These are phyloP conservation scores for Elsinoe batatas DNA, from an alignment of 2,329 filamentous ascomycete genomes.

Conservation along the genomic window DNA sequence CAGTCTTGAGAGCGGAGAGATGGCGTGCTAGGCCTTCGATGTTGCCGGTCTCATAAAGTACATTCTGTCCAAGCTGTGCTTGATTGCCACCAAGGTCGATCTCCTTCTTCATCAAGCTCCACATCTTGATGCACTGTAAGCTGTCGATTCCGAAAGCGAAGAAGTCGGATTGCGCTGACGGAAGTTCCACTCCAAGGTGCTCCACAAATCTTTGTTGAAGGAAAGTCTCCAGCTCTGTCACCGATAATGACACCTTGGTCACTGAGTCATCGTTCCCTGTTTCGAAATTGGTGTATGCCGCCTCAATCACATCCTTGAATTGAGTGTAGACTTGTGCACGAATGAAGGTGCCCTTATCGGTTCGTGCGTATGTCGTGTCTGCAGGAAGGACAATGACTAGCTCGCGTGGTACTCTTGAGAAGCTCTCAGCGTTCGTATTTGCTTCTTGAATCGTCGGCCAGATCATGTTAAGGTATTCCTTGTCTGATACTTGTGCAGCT, in stretches of 20 bases:
- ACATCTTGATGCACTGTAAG: slow-evolving; percentile 48
- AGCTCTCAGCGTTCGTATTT: slow-evolving; percentile 43
- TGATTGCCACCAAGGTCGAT: slow-evolving; percentile 39
- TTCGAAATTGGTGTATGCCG: slow-evolving; percentile 31
- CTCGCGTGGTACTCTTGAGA: slow-evolving; percentile 44
- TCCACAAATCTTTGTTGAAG: slow-evolving; percentile 25
- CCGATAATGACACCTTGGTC: slow-evolving; percentile 19
- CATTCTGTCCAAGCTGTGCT: slow-evolving; percentile 40
- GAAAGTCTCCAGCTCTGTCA: slow-evolving; percentile 27
- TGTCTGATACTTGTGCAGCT: slow-evolving; percentile 32
- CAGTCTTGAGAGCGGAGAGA: slow-evolving; percentile 35
- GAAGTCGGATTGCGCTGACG: slow-evolving; percentile 39
- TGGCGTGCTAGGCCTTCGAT: slow-evolving; percentile 37
- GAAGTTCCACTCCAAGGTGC: slow-evolving; percentile 21
- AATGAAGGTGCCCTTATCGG: slow-evolving; percentile 50
- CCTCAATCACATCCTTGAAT: slow-evolving; percentile 41
- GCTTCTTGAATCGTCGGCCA: slow-evolving; percentile 43
- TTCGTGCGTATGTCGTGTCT: slow-evolving; percentile 39
- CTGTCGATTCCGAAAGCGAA: slow-evolving; percentile 50
- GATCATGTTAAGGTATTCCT: slow-evolving; percentile 40
- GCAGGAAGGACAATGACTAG: slow-evolving; percentile 42
- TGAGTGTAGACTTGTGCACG: slow-evolving; percentile 41
- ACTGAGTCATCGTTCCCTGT: slow-evolving; percentile 14
- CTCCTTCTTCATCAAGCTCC: slow-evolving; percentile 42
- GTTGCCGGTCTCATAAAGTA: slow-evolving; percentile 50